Base-by-base conservation (phyloP, 2,329 filamentous ascomycete genomes). In the Aspergillus unguis region DNA sequence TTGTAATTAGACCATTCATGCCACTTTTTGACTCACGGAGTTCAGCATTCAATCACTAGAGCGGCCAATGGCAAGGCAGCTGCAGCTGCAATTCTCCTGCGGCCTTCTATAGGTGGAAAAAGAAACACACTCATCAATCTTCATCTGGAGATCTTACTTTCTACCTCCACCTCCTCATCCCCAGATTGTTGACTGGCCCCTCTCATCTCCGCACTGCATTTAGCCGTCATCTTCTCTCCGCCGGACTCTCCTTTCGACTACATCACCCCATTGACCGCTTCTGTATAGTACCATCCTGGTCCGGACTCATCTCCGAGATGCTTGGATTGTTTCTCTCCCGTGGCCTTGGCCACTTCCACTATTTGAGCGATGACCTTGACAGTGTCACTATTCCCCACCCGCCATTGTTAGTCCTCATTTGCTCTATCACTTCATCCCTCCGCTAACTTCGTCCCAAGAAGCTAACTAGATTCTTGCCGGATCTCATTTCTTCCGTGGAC, bases 61-160 rank as follows among this genome's bases (percentile, higher is more conserved):
- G 17, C 17, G 17, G 17, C 17, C 17, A 17, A 31, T 33, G 33
- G 35, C n/a, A 28, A 17, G 44, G 27, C 50, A 32, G 37, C 40
- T 53, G 49, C 46, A 35, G 31, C 17, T 31, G 9, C 40, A 40
- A 44, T 45, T 45, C 44, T 42, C 35, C 50, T 44, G 44, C 29
- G 26, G n/a, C n/a, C 10, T 26, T 48, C 48, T 42, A 57, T 57
- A 54, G 48, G 55, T 54, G 55, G 55, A 52, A 53, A 54, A 52
- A 40, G 46, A 29, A 28, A 31, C 17, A 17, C 23, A 25, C 26
- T 17, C 17, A 17, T 10, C 8, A 31, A 43, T 31, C 6, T 31
- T 28, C 4, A 26, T 26, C 11, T 11, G 29, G 35, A 28, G 36
- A 48, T 42, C 44, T 25, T 40, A n/a, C 17, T 17, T 17, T 17